Conservation (phyloP, 1,139 yeast species). For the Saccharomyces hybrid region DNA sequence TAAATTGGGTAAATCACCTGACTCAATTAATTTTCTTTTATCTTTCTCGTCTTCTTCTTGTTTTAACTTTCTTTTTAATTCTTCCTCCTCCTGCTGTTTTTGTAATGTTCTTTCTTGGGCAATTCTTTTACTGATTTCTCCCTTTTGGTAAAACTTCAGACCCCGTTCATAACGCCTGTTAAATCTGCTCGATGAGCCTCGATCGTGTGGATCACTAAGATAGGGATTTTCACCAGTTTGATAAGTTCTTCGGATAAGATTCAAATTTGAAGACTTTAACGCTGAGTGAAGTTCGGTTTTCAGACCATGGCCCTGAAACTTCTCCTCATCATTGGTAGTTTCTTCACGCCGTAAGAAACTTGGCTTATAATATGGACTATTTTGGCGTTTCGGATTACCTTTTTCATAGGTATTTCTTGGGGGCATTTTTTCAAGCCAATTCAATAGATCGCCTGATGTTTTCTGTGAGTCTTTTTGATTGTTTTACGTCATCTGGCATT, state of each 20-base stretch:
- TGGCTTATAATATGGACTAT: neutral
- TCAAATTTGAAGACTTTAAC: conserved; percentile 23
- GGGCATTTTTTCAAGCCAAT: neutral
- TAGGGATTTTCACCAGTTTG: conserved; percentile 25
- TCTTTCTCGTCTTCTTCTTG: conserved; percentile 6
- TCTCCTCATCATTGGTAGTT: neutral
- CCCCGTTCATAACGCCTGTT: conserved; percentile 14
- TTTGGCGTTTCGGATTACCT: neutral
- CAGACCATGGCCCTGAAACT: conserved; percentile 17
- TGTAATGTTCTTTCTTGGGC: conserved; percentile 12
- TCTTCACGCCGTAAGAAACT: neutral
- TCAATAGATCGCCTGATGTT: neutral
- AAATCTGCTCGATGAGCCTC: conserved; percentile 5
- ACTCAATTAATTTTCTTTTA: conserved; percentile 7
- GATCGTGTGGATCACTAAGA: conserved; percentile 9
- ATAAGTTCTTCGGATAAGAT: conserved; percentile 19
- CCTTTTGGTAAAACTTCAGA: conserved; percentile 18
- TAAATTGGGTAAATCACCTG: conserved; percentile 26
- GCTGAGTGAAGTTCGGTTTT: conserved; percentile 28
- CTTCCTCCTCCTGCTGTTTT: conserved; percentile 6
- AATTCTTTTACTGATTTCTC: conserved; percentile 17
- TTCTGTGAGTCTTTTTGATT: neutral
- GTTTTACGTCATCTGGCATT: neutral
- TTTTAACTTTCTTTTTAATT: conserved; percentile 3
- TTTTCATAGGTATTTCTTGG: neutral